Conservation (phyloP, 768 basidiomycete species). For the Cantharellus cinnabarinus region DNA sequence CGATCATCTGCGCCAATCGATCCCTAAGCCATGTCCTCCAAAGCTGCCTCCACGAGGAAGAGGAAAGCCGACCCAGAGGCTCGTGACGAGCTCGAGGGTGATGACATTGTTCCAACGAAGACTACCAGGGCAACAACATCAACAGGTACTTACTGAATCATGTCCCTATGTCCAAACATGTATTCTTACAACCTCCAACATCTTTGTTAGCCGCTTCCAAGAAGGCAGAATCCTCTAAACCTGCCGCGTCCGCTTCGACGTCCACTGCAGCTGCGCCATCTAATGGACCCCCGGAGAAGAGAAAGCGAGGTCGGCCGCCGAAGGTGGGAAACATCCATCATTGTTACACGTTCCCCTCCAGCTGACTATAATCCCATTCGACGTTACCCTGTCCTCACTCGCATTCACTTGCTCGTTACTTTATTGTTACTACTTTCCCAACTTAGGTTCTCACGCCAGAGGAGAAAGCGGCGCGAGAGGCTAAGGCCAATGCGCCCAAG, state of each 20-base stretch:
- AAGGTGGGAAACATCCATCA: constrained; percentile 21
- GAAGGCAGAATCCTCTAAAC: background rate
- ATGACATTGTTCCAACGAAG: no score
- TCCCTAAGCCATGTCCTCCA: no score
- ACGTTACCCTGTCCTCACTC: background rate
- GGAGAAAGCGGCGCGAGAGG: constrained; percentile 8
- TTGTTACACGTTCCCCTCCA: background rate
- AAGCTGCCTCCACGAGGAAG: no score
- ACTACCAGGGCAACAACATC: no score
- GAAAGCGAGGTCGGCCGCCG: constrained; percentile 31
- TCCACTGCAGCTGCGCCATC: constrained; percentile 11
- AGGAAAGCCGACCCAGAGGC: no score
- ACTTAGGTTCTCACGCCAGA: constrained; percentile 10
- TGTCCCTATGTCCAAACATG: no score
- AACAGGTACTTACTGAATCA: no score
- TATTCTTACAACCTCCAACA: background rate
- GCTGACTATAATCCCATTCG: background rate
- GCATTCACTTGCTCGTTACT: background rate
- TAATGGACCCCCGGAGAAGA: constrained; percentile 18
- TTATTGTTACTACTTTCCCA: background rate
- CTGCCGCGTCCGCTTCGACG: background rate
- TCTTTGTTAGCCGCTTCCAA: background rate
- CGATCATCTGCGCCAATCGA: no score
- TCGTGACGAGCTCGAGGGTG: no score
- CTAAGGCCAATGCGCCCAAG: constrained; percentile 25